Evolutionary conservation across 768 basidiomycete species (phyloP), one percentile per base, ranked within the genome.

Genomic region (Hypholoma fasciculare): DNA sequence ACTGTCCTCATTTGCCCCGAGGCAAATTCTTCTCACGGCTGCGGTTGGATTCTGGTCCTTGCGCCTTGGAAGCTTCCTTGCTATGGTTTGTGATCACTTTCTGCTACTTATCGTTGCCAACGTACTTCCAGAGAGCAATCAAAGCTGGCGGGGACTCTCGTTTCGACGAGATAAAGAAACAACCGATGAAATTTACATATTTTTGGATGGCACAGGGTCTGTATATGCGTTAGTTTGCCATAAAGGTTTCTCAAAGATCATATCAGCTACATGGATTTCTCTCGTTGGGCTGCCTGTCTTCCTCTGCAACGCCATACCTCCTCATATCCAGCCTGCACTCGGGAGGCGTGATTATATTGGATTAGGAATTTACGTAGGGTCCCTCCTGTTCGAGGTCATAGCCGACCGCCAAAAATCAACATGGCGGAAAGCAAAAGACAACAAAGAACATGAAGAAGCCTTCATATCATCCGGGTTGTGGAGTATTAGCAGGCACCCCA

Each of bases 391-490:
- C 36, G 89, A 91, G 67, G 78, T 83, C 11, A 65, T 81, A 39
- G 86, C 88, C 0, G 89, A 90, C 69, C 60, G 69, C 42, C 87
- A 91, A 71, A 92, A 92, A 69, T 69, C 78, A 3, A 68, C 72
- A 0, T 90, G 89, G 90, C 74, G 86, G 40, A 69, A 68, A 30
- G 80, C 75, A 1, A 87, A 85, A 65, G 74, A 87, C 16, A 74
- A 74, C 16, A 87, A 88, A 68, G 71, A 84, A 58, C 89, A 92
- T 65, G 79, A 88, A 47, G 85, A 91, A 61, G 78, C 82, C 63
- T 90, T 92, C 66, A 87, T 91, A 56, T 80, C 80, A 7, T 75
- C 73, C 27, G 90, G 90, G 1, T 70, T 90, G 16, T 94, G 89
- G 89, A 73, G 78, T 19, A 67, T 82, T 46, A 85, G 82, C 62